Conservation (phyloP, 2,329 filamentous ascomycete species). For the Alternaria tenuissima region DNA sequence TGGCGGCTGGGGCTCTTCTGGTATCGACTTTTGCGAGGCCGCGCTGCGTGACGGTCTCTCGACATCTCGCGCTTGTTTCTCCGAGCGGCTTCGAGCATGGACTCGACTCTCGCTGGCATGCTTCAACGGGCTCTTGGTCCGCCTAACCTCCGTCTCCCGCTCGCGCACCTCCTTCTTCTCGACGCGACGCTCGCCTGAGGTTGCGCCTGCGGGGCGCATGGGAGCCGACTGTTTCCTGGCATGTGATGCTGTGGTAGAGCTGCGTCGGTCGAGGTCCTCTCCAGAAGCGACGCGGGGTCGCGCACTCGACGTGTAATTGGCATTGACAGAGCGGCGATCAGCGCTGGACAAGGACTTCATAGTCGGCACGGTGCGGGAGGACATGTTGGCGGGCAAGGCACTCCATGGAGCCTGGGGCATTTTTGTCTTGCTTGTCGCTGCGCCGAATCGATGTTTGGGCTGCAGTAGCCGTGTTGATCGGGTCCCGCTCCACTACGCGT, state of each 20-base stretch:
- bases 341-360: constrained; percentile 40
- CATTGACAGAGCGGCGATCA: constrained; percentile 45
- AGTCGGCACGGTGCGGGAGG: constrained; percentile 42
- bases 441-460: constrained; percentile 25
- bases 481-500: constrained; percentile 24
- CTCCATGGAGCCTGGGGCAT: constrained; percentile 36
- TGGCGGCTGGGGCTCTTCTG: constrained; percentile 48
- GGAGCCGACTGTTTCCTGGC: constrained; percentile 38
- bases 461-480: constrained; percentile 29
- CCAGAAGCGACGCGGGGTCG: constrained; percentile 50
- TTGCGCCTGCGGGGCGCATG: constrained; percentile 24
- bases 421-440: constrained; percentile 30
- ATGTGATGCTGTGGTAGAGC: constrained; percentile 36
- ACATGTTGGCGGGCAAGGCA: constrained; percentile 37
- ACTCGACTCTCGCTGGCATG: constrained; percentile 43
- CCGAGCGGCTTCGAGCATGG: constrained; percentile 43
- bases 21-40: constrained; percentile 30
- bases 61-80: constrained; percentile 39
- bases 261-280: constrained; percentile 43
- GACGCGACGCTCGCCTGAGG: constrained; percentile 41
- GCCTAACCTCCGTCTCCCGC: constrained; percentile 44
- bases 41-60: constrained; percentile 35
- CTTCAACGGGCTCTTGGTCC: constrained; percentile 51
- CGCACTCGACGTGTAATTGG: constrained; percentile 42
- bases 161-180: constrained; percentile 50